These are phyloP conservation scores for Cyamopsis tetragonoloba DNA, from an alignment of 306 rosid species.

Conservation along the genomic window DNA sequence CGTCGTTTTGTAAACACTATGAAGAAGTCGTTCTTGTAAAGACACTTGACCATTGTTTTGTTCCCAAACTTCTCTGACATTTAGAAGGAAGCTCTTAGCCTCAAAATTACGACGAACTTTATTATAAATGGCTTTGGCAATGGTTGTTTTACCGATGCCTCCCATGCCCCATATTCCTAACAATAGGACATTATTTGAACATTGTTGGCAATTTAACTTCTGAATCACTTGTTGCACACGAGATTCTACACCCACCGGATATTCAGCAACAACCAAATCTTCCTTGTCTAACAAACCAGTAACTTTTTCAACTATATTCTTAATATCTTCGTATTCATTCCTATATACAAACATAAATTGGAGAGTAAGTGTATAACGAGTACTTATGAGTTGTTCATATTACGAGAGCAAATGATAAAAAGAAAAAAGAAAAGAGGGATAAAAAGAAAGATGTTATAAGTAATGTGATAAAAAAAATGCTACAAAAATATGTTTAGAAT, in stretches of 20 bases:
- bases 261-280: not conserved
- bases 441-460: too few relatives aligned
- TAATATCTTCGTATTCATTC: not conserved
- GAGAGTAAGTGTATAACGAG: not conserved
- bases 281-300: not conserved
- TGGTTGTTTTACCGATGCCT: not conserved
- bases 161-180: slow-evolving; percentile 29
- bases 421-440: too few relatives aligned
- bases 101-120: not conserved
- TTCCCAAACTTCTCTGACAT: not conserved
- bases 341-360: not conserved
- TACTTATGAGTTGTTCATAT: too few relatives aligned
- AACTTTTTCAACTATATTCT: not conserved
- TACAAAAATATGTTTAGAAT: too few relatives aligned
- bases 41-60: not conserved
- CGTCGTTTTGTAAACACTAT: not conserved
- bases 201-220: not conserved
- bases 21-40: slow-evolving; percentile 16
- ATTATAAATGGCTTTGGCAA: slow-evolving; percentile 7
- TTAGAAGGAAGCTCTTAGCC: not conserved
- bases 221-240: not conserved
- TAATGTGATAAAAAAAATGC: too few relatives aligned
- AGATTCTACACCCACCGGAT: slow-evolving; percentile 5
- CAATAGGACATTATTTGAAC: not conserved
- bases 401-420: too few relatives aligned